Evolutionary conservation across 441 rosid species (phyloP), one percentile per base, ranked within the genome.

Genomic region (Theobroma grandiflorum): DNA sequence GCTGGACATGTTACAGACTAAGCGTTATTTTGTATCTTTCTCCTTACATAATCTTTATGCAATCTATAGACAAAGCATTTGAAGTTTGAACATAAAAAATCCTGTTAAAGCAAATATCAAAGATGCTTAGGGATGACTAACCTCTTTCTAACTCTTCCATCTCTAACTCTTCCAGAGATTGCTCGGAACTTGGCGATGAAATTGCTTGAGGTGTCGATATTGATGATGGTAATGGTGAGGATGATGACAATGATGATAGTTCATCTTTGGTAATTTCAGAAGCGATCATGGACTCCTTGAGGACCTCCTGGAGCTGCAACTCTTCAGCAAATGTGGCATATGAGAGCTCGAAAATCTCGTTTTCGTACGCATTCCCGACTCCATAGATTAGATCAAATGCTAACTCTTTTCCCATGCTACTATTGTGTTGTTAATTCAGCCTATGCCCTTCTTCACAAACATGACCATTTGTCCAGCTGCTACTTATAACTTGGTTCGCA

Each of bases 301-400:
- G 35, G 50, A 35, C 53, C 50, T 64, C 72, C 50, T 12, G 62
- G 52, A 63, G 72, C 79, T 76, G 79, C 78, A 75, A 62, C 42
- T 75, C 78, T 18, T 76, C 79, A 6, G 63, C 53, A 38, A 49
- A 52, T 43, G 72, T 52, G 59, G 63, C 79, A 16, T 20, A 40
- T 35, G 63, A 52, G n/a, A 35, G 64, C 64, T 55, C n/a, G 10
- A 64, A 49, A 50, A 35, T 35, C 3, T 31, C 47, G 0, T 76
- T 37, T 12, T 76, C 47, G 35, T 35, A 7, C 31, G 64, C 47
- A 20, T 35, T 12, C 31, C 62, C 11, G 15, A 31, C 59, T n/a
- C 47, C 47, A 49, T 2, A 20, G 22, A 50, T 3, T 8, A 49
- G 62, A 64, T 49, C 61, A 10, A 22, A 35, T 2, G 62, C 43